phyloP scores from a whole-genome alignment of 2,329 filamentous ascomycete species.

The Catunica adiposa region DNA sequence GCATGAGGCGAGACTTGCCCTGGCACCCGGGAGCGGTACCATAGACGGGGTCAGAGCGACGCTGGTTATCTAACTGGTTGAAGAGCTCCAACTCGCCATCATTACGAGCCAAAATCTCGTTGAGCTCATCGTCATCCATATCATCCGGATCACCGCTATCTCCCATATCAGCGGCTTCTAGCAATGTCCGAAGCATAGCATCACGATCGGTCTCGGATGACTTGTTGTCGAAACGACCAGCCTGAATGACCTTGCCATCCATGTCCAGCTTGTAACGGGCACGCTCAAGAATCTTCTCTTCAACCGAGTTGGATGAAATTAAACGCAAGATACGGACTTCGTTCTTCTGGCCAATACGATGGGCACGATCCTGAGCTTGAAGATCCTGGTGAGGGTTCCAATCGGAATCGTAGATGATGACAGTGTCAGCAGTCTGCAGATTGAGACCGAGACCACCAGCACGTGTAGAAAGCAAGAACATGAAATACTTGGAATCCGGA shows the following conservation, averaged over 20 bases:
- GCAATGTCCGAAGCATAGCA: slow-evolving; percentile 80
- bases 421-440: slow-evolving; percentile 90
- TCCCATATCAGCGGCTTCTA: slow-evolving; percentile 64
- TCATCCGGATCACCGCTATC: slow-evolving; percentile 69
- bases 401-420: slow-evolving; percentile 99
- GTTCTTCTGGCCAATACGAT: slow-evolving; percentile 99
- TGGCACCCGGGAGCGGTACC: slow-evolving; percentile 48
- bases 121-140: slow-evolving; percentile 96
- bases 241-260: slow-evolving; percentile 98
- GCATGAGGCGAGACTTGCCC: slow-evolving; percentile 62
- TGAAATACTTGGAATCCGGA: slow-evolving; percentile 82
- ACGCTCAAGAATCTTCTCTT: slow-evolving; percentile 95
- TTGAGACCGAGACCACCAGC: slow-evolving; percentile 96
- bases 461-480: slow-evolving; percentile 95
- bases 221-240: slow-evolving; percentile 98
- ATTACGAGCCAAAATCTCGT: slow-evolving; percentile 78
- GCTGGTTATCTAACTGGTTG: slow-evolving; percentile 67
- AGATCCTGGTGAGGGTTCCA: slow-evolving; percentile 99
- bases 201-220: slow-evolving; percentile 97
- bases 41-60: slow-evolving; percentile 49
- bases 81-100: slow-evolving; percentile 66
- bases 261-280: slow-evolving; percentile 97
- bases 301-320: slow-evolving; percentile 91
- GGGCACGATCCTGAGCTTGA: slow-evolving; percentile 96
- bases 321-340: slow-evolving; percentile 91